A percentile compares a stretch with the other conserved stretches of the same genome.
phyloP scores from a whole-genome alignment of 2,329 filamentous ascomycete genomes.

The Lecanicillium sp. region DNA sequence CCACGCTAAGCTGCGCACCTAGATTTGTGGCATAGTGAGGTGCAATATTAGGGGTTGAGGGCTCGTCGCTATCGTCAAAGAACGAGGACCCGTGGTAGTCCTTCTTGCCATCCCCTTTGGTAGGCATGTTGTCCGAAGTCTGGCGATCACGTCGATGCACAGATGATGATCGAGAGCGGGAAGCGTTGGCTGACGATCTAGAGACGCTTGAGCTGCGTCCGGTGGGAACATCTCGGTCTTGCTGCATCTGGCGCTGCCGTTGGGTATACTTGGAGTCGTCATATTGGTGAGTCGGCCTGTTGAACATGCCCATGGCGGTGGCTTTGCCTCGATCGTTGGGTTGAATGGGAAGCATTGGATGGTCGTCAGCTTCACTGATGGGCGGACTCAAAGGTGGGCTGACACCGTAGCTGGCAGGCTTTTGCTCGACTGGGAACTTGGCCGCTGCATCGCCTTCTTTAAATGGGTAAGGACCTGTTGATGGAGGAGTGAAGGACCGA shows the following conservation, averaged over 20 bases:
- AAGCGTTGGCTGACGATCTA: conserved; percentile 25
- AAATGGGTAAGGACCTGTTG: conserved; percentile 29
- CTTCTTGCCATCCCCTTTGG: conserved; percentile 24
- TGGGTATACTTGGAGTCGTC: conserved; percentile 82
- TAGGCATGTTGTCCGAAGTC: conserved; percentile 19
- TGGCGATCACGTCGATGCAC: conserved; percentile 28
- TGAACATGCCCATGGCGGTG: conserved; percentile 57
- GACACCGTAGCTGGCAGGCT: conserved; percentile 22
- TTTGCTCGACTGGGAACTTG: conserved; percentile 26
- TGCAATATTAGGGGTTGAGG: conserved; percentile 14
- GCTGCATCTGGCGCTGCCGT: conserved; percentile 72
- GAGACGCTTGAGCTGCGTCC: conserved; percentile 40
- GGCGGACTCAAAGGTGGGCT: conserved; percentile 42
- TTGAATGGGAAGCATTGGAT: conserved; percentile 55
- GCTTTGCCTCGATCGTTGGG: conserved; percentile 75
- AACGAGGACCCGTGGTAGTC: conserved; percentile 30
- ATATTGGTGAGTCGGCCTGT: conserved; percentile 67
- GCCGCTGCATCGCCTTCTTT: conserved; percentile 28
- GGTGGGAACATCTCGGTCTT: conserved; percentile 49
- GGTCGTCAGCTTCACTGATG: conserved; percentile 65
- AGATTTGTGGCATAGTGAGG: conserved; percentile 5
- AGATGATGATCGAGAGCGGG: conserved; percentile 42
- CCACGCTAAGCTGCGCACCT: conserved; percentile 20
- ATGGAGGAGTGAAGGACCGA: conserved; percentile 45
- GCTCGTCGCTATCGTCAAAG: conserved; percentile 36